Evolutionary conservation across 176 grass and related monocot species (phyloP).

Genomic region (Phoenix dactylifera): DNA sequence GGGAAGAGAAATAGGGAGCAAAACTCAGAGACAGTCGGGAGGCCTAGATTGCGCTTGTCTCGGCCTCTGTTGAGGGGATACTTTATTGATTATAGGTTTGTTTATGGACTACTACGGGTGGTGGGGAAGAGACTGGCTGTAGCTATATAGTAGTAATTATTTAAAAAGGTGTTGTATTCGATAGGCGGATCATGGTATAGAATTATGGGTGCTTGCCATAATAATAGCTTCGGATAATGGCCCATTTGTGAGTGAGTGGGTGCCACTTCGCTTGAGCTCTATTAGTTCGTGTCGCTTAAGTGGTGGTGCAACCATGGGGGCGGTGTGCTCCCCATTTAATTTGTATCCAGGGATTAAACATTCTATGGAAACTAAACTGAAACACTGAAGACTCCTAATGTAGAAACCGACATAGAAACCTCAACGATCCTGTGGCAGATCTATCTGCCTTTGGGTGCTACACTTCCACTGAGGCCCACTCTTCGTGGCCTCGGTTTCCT

Average conservation of each 20-base stretch:
- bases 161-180: constrained; percentile 21
- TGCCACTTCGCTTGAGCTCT: constrained; percentile 34
- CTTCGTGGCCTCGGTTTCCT: no score
- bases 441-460: no score
- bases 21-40: constrained; percentile 39
- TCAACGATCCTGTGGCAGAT: no score
- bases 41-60: constrained; percentile 79
- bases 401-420: no score
- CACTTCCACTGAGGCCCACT: no score
- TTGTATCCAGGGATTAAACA: no score
- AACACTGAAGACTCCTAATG: no score
- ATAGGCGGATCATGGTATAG: constrained; percentile 1
- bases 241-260: constrained; percentile 29
- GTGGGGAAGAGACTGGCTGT: no score
- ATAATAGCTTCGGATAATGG: constrained; percentile 11
- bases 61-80: constrained; percentile 26
- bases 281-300: constrained; percentile 12
- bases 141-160: constrained; percentile 20
- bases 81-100: not conserved
- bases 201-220: not conserved
- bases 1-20: constrained; percentile 24
- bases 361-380: no score
- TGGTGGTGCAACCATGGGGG: constrained; percentile 28
- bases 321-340: not conserved
- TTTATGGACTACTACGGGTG: no score